Base-by-base conservation (phyloP, 441 rosid genomes). In the Pelargonium fulgidum region DNA sequence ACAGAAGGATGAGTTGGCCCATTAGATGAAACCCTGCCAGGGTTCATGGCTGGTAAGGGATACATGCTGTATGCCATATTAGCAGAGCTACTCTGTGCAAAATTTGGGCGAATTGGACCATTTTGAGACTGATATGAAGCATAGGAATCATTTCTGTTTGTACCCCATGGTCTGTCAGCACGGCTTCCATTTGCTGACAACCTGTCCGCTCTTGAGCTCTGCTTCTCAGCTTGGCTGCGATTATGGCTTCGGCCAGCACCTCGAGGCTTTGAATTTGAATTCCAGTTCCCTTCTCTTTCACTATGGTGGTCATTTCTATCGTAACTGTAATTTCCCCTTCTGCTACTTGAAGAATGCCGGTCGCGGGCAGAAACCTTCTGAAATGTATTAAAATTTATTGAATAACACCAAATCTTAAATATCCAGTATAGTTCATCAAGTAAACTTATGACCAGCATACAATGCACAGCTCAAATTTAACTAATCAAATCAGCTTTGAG, bases 261-360 rank as follows among this genome's bases (percentile, higher is more conserved):
- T 59, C 93, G 84, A 20, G 86, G 63, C 84, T 86, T 94, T 63
- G 89, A 65, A 77, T 84, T 81, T 67, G 20, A 52, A 70, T 79
- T 86, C 98, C 97, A 88, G 71, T 74, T 92, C 70, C 90, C 92
- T 77, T 90, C 98, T 82, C 93, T 86, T 62, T 92, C 88, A 19
- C 84, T 79, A 62, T 85, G 86, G 72, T 87, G 86, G 67, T 87
- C 96, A 73, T 77, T 83, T 84, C 94, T 86, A 70, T 92, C 89
- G 45, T 83, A 81, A 73, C 78, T 82, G 77, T 89, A 82, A 66
- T 83, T 95, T 62, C 91, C 97, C 80, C 88, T 84, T 72, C 98
- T 87, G 70, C 72, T 75, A 73, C 78, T 86, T 48, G 96, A 67
- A 10, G 88, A 66, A 67, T 87, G 87, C 56, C 93, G 85, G 66